A percentile compares a stretch with the other conserved stretches of the same genome.
These are phyloP conservation scores for Lumnitzera littorea DNA, from an alignment of 345 rosid genomes.

Conservation along the genomic window DNA sequence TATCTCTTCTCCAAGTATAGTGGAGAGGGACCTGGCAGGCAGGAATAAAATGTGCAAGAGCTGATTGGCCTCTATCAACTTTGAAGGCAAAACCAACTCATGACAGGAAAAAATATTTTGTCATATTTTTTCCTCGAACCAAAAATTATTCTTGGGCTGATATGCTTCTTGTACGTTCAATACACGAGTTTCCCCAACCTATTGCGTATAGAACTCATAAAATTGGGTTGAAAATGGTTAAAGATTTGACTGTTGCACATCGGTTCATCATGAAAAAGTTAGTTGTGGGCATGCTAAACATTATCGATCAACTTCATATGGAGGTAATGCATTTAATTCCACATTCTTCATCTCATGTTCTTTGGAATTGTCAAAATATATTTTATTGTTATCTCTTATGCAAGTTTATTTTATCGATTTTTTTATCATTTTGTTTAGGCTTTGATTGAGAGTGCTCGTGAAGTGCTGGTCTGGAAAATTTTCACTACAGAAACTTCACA, in stretches of 20 bases:
- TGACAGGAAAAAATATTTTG: slow-evolving; percentile 86
- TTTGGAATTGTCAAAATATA: neutral
- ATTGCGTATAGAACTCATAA: slow-evolving; percentile 75
- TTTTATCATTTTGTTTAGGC: slow-evolving; percentile 41
- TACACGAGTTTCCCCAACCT: slow-evolving; percentile 78
- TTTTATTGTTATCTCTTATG: slow-evolving; percentile 6
- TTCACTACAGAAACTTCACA: slow-evolving; percentile 85
- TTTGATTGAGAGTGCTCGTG: slow-evolving; percentile 61
- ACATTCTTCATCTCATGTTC: neutral
- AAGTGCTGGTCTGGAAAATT: slow-evolving; percentile 81
- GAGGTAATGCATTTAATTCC: slow-evolving; percentile 36
- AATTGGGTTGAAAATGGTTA: slow-evolving; percentile 74
- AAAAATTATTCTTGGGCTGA: slow-evolving; percentile 99
- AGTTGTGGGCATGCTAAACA: slow-evolving; percentile 80
- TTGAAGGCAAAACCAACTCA: slow-evolving; percentile 94
- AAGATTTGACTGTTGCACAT: slow-evolving; percentile 71
- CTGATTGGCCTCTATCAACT: slow-evolving; percentile 92
- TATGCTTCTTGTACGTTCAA: slow-evolving; percentile 73
- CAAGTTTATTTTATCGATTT: neutral
- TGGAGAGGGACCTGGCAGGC: slow-evolving; percentile 99
- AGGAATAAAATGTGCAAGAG: slow-evolving; percentile 88
- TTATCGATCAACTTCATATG: slow-evolving; percentile 72
- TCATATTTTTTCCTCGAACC: slow-evolving; percentile 83
- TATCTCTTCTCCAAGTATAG: slow-evolving; percentile 31
- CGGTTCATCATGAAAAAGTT: slow-evolving; percentile 81